Evolutionary conservation across 306 rosid species (phyloP), one percentile per base, ranked within the genome.

Genomic region (Erythrophleum fordii): DNA sequence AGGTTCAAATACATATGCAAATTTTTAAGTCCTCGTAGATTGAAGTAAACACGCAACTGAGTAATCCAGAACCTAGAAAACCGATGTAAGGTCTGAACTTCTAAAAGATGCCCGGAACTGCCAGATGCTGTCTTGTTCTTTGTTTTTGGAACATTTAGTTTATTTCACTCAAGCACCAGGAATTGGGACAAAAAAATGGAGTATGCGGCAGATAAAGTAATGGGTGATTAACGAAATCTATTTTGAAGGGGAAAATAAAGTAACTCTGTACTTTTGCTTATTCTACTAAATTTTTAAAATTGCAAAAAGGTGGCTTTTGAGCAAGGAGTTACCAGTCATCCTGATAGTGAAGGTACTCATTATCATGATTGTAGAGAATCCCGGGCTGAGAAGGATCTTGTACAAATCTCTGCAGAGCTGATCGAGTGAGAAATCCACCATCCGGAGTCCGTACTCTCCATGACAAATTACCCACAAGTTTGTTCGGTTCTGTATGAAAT

Each of bases 311-410:
- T 39, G 18, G 52, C 12, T 53, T 51, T n/a, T 61, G 69, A 68
- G 59, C 0, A 73, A 68, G 53, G 84, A 82, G 65, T 82, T 90
- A 93, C 99, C 99, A 95, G 80, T 95, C 97, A 86, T 95, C 98
- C 85, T 95, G 92, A 86, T 95, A 92, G 88, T 95, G 94, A 88
- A 95, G 98, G 86, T 89, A 95, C 83, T 91, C 99, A 17, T 93
- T 95, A 80, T 93, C 94, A 59, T 93, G 99, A 85, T 93, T 95
- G 88, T 91, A 95, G 42, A 93, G 96, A 79, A 92, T 77, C 51
- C 97, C 99, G 3, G 97, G 97, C 74, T 89, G 89, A 39, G 77
- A 51, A 26, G 94, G 96, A 85, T 93, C 99, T 88, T 95, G 99
- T 35, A 88, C 89, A 70, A 95, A 95, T 87, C 66, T 95, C 87